Percentiles rank a stretch among this genome's conserved stretches.
These are phyloP conservation scores for Phytophthora chlamydospora DNA, from an alignment of 352 stramenopile species.

Conservation along the genomic window DNA sequence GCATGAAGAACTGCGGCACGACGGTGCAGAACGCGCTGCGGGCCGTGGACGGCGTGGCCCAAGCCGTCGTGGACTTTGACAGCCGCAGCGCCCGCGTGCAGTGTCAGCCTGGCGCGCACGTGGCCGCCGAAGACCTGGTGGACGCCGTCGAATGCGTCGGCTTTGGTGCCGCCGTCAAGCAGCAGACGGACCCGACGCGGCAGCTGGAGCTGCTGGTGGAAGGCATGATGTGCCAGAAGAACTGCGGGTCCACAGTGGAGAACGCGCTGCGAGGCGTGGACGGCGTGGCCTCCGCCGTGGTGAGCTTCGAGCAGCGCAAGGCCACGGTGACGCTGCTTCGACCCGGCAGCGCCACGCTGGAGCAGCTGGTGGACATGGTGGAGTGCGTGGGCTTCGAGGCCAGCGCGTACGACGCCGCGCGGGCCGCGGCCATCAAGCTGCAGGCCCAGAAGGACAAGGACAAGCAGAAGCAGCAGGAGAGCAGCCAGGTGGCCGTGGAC, in stretches of 20 bases:
- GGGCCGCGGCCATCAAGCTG: slow-evolving; percentile 59
- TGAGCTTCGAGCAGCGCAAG: slow-evolving; percentile 77
- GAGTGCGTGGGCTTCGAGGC: slow-evolving; percentile 78
- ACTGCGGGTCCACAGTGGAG: slow-evolving; percentile 92
- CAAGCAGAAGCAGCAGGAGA: slow-evolving; percentile 28
- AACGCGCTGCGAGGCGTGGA: slow-evolving; percentile 83
- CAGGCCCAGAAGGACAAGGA: slow-evolving; percentile 45
- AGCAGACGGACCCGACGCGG: slow-evolving; percentile 12
- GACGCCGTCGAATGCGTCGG: slow-evolving; percentile 80
- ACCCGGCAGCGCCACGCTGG: slow-evolving; percentile 52
- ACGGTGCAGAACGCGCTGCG: slow-evolving; percentile 86
- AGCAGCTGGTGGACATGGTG: slow-evolving; percentile 79
- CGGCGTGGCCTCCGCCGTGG: slow-evolving; percentile 70
- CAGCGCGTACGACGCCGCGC: slow-evolving; percentile 57
- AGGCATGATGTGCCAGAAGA: slow-evolving; percentile 96
- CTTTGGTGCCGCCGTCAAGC: slow-evolving; percentile 69
- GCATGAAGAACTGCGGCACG: slow-evolving; percentile 95
- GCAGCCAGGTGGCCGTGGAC: slow-evolving; percentile 30
- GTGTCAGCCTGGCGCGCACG: slow-evolving; percentile 42
- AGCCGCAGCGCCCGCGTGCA: slow-evolving; percentile 66
- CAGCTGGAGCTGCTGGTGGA: slow-evolving; percentile 83
- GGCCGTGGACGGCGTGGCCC: slow-evolving; percentile 66
- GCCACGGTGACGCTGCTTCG: slow-evolving; percentile 60
- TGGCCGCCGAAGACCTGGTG: slow-evolving; percentile 58
- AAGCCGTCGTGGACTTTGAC: slow-evolving; percentile 70